These are phyloP conservation scores for Sporisorium iseilematis-ciliati DNA, from an alignment of 1,284 basidiomycete genomes.

Conservation along the genomic window DNA sequence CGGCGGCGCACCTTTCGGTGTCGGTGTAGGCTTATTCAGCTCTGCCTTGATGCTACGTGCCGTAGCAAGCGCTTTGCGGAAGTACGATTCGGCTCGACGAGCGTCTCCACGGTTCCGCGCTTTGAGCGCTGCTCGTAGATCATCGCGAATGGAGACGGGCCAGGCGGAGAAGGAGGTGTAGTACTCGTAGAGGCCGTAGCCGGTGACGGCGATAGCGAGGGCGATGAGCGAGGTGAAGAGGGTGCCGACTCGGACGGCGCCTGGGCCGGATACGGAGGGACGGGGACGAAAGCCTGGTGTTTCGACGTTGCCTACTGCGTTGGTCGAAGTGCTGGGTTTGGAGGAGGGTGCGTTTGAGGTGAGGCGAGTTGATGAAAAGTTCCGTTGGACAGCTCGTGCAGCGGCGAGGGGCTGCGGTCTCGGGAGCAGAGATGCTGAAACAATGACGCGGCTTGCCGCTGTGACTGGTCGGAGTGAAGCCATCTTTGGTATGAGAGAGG, in stretches of 20 bases:
- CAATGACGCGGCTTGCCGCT: conserved; percentile 1
- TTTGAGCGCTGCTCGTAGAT: conserved; percentile 66
- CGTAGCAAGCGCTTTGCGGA: conserved; percentile 59
- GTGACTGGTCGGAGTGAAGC: conserved; percentile 16
- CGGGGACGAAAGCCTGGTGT: conserved; percentile 35
- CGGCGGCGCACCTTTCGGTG: conserved; percentile 24
- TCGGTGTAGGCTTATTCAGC: conserved; percentile 41
- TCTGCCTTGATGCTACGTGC: conserved; percentile 45
- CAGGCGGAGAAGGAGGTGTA: conserved; percentile 68
- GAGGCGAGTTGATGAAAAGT: neutral
- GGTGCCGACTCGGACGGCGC: conserved; percentile 38
- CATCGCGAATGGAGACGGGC: conserved; percentile 65
- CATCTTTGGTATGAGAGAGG: conserved; percentile 1
- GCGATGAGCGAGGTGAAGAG: conserved; percentile 54
- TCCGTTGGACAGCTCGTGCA: neutral
- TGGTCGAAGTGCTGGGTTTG: conserved; percentile 1
- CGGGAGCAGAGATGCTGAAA: conserved; percentile 1
- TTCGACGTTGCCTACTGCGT: conserved; percentile 35
- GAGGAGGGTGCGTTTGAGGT: conserved; percentile 10
- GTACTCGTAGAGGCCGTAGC: conserved; percentile 67
- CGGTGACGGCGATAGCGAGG: conserved; percentile 63
- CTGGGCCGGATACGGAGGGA: conserved; percentile 22
- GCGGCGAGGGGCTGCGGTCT: neutral
- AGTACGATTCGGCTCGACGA: conserved; percentile 56
- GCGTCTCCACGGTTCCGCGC: conserved; percentile 63